A percentile compares a stretch with the other conserved stretches of the same genome.
These are phyloP conservation scores for Chenopodium suecicum DNA, from an alignment of 148 eudicot genomes.

Conservation along the genomic window DNA sequence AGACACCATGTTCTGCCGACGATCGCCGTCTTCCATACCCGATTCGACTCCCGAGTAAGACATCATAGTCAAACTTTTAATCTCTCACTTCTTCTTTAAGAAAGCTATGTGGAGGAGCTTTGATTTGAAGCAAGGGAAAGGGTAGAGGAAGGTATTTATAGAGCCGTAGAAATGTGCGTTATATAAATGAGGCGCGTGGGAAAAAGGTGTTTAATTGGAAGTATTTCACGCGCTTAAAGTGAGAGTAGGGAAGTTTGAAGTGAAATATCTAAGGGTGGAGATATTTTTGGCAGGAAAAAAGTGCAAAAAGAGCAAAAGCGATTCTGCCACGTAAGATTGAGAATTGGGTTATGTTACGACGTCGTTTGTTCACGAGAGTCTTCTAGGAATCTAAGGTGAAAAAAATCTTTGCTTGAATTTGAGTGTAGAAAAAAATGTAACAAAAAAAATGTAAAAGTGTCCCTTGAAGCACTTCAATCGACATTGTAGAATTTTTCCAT, in stretches of 20 bases:
- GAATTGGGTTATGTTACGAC: background rate
- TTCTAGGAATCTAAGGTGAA: background rate
- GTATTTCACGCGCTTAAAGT: background rate
- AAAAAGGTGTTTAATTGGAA: background rate
- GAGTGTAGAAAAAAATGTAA: no score
- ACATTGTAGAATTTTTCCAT: no score
- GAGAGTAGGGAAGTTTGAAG: conserved; percentile 17
- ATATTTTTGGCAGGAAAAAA: conserved; percentile 20
- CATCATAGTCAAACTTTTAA: background rate
- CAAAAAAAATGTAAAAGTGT: no score
- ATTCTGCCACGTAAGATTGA: conserved; percentile 2
- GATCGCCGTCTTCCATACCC: conserved; percentile 27
- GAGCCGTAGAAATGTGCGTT: background rate
- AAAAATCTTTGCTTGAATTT: no score
- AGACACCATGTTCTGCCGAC: background rate
- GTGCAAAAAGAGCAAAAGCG: conserved; percentile 18
- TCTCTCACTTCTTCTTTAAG: background rate
- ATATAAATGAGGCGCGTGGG: conserved; percentile 18
- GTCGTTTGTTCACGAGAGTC: background rate
- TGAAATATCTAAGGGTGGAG: conserved; percentile 18
- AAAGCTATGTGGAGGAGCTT: background rate
- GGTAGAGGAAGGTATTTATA: background rate
- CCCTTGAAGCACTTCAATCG: background rate
- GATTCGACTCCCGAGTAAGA: conserved; percentile 33
- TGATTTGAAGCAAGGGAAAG: background rate